Evolutionary conservation across 2,329 filamentous ascomycete species (phyloP).

Genomic region (Pseudogymnoascus sp.): DNA sequence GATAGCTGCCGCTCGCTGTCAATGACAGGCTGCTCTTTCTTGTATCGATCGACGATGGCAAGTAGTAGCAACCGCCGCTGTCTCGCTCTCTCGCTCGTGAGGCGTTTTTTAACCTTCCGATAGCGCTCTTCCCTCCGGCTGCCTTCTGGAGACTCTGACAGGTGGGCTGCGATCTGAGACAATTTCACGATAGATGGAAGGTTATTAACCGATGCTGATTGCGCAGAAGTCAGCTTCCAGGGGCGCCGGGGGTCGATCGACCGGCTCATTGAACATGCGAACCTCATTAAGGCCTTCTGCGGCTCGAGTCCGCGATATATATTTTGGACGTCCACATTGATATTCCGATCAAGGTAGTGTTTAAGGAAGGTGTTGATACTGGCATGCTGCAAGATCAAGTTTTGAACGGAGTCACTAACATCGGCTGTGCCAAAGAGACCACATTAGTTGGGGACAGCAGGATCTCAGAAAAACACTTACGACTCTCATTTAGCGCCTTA

Average conservation of each 20-base stretch:
- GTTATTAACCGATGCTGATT: conserved; percentile 12
- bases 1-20: conserved; percentile 11
- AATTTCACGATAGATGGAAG: neutral
- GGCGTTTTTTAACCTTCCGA: neutral
- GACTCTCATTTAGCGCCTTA: conserved; percentile 32
- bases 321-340: neutral
- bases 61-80: conserved; percentile 11
- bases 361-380: conserved; percentile 10
- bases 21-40: conserved; percentile 13
- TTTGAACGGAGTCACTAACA: conserved; percentile 9
- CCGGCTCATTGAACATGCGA: conserved; percentile 9
- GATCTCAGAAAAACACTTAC: conserved; percentile 22
- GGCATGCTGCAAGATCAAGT: conserved; percentile 9
- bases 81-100: conserved; percentile 10
- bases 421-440: neutral
- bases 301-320: conserved; percentile 6
- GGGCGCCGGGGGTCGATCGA: conserved; percentile 10
- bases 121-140: neutral
- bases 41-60: conserved; percentile 10
- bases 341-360: neutral
- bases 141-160: neutral
- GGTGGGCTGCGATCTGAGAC: neutral
- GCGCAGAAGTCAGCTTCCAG: conserved; percentile 7
- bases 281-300: conserved; percentile 10
- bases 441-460: neutral